Base-by-base conservation (phyloP, 805 yeast species). In the Kazachstania kunashirensis region DNA sequence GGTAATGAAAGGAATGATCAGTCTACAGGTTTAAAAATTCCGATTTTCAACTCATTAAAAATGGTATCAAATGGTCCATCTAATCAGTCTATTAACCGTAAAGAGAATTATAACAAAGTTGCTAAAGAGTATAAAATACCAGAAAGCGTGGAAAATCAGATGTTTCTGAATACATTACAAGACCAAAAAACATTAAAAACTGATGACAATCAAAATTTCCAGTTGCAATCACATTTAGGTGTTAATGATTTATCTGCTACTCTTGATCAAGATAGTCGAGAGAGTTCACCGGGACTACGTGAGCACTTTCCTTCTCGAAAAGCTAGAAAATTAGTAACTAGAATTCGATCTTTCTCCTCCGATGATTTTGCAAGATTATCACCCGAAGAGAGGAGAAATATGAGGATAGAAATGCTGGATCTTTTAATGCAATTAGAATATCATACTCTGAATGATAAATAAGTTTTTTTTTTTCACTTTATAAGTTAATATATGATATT, bases 351-450 rank as follows among this genome's bases (percentile, higher is more conserved):
- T 11, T 43, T 52, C 32, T 31, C 45, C 13, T 24, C 35, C 1
- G 38, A 37, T 3, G 55, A 48, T 14, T 26, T 52, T 6, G 36
- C 41, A 4, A 30, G 28, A 3, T 19, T 53, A 16, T 23, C 42
- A 4, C 33, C 38, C 14, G 48, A 48, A n/a, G 57, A 53, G 33
- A 48, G 45, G 33, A 43, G 48, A 29, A 45, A 43, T 20, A 23
- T 53, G 20, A 42, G 57, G 15, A 43, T 50, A 18, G 56, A 49
- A 28, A 16, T 53, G 24, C 28, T 46, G 14, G 50, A 48, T 31
- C 50, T 53, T 20, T 40, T 53, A 42, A 40, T 49, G 48, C 48
- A 46, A 29, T 37, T 53, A 20, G 55, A 49, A 25, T 41, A 44
- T 23, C 39, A 42, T 17, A 33, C 35, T n/a, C 23, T 21, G 5